Percentiles rank a stretch among this genome's conserved stretches.
Evolutionary conservation across 1,139 yeast genomes (phyloP).

Genomic region (Suhomyces coccinellae): DNA sequence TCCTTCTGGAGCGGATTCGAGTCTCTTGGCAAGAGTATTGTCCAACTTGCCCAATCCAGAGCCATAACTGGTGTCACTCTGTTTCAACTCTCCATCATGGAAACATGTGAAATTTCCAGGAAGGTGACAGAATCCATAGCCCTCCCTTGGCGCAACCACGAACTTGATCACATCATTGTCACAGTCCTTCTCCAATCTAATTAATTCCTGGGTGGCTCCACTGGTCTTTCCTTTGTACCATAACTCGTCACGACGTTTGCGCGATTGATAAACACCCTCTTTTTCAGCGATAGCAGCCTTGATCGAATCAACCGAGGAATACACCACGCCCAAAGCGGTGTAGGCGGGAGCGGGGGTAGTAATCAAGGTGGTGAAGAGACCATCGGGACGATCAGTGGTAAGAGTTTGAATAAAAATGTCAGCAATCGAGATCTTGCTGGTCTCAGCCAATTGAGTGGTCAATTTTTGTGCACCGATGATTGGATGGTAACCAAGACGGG

Average conservation of each 20-base stretch:
- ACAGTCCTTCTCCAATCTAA: constrained; percentile 75
- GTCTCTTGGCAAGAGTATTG: constrained; percentile 55
- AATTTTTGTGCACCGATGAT: constrained; percentile 44
- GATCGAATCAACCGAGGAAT: constrained; percentile 82
- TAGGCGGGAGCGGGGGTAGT: constrained; percentile 57
- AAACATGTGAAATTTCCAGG: constrained; percentile 76
- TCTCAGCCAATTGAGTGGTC: constrained; percentile 39
- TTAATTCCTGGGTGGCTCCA: constrained; percentile 84
- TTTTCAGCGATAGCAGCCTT: constrained; percentile 76
- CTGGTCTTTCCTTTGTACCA: constrained; percentile 97
- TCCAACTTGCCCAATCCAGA: constrained; percentile 68
- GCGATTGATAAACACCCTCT: constrained; percentile 91
- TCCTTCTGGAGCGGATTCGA: constrained; percentile 74
- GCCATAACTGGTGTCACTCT: constrained; percentile 46
- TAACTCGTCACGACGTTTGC: constrained; percentile 74
- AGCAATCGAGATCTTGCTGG: constrained; percentile 45
- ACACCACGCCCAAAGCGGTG: constrained; percentile 81
- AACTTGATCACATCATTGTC: constrained; percentile 90
- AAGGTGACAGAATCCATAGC: constrained; percentile 91
- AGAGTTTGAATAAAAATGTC: constrained; percentile 56
- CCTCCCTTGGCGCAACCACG: constrained; percentile 72
- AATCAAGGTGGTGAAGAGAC: constrained; percentile 81
- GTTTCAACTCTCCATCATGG: constrained; percentile 39
- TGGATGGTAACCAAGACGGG: constrained; percentile 45
- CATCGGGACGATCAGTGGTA: constrained; percentile 83